Base-by-base conservation (phyloP, 2,329 filamentous ascomycete genomes). In the Colletotrichum sp. region DNA sequence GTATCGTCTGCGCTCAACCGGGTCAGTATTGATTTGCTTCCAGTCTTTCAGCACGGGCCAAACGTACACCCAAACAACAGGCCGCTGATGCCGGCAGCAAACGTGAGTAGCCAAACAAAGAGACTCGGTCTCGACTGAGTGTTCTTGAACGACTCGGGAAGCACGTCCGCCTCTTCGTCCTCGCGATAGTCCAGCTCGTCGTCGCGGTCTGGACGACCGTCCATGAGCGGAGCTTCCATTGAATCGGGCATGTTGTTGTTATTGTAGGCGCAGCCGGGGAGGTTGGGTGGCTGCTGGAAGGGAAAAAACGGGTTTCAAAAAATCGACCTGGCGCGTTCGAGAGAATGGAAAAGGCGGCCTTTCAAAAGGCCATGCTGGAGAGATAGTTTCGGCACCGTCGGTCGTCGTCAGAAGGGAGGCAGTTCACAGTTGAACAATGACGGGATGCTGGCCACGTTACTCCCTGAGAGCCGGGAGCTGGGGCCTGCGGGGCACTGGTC, bases 41-140 rank as follows among this genome's bases (percentile, higher is more conserved):
- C 30, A 21, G 34, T 38, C 38, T 28, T 12, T 28, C 38, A n/a
- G 32, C 32, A 58, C 52, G 28, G 28, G 71, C 71, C 56, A 62
- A 66, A 85, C 91, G 79, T 82, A 92, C 92, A 94, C 80, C 93
- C 93, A 84, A 94, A 94, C 1, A 94, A 81, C 1, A 94, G 85
- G 8, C 93, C 93, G 78, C 91, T 93, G 69, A 94, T 92, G 7
- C 92, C 91, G 13, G 93, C 93, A 13, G 91, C 90, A 66, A 93
- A 84, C 5, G 92, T 93, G 77, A 94, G 84, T 16, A 91, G 81
- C 87, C 92, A 90, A 36, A 94, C 87, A 77, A 92, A 93, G 24
- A 87, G 67, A 4, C 89, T 87, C 5, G 88, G 87, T n/a, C 78
- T 62, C 12, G 75, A 74, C 9, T 70, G 55, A 6, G 30, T 61